Evolutionary conservation across 1,284 basidiomycete species (phyloP), one percentile per base, ranked within the genome.

Genomic region (Trichosporon asahii): DNA sequence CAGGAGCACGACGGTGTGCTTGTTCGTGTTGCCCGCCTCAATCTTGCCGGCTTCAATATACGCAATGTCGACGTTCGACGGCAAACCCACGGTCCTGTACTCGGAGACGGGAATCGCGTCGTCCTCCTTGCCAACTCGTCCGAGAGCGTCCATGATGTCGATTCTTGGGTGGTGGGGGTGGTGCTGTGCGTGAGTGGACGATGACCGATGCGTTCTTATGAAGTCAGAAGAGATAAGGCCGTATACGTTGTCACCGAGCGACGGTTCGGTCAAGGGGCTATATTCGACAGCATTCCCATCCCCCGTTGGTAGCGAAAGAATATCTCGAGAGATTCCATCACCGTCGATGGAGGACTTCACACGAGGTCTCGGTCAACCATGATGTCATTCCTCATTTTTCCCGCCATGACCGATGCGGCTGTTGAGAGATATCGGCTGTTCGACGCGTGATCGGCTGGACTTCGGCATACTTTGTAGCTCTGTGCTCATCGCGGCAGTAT

Each of bases 41-140:
- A 84, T 83, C 35, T 72, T 68, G 3, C 85, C 85, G 0, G 86
- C 83, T 67, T 84, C 79, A 64, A 84, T 83, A 74, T 87, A 87
- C 77, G 85, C 85, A 5, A 87, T 66, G 14, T 72, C 67, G 46
- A 72, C 68, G 44, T 61, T 61, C 57, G 57, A 33, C 21, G 57
- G 57, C 6, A 61, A 31, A 9, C 31, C 27, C 14, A 27, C 57
- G 14, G 5, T 33, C 12, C 29, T 29, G 27, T n/a, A 65, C 57
- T 61, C 57, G 18, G 18, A 9, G 27, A 61, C 57, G 57, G 57
- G 57, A 31, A 61, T 61, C 57, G 57, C 57, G 18, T 31, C 29
- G 11, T n/a, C 15, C 29, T 33, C 29, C 27, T 29, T 23, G 6
- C 57, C 57, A 27, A 61, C 57, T 33, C 29, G 27, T 18, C 57